Evolutionary conservation across 768 basidiomycete species (phyloP), one percentile per base, ranked within the genome.

Genomic region (Gymnopilus junonius): DNA sequence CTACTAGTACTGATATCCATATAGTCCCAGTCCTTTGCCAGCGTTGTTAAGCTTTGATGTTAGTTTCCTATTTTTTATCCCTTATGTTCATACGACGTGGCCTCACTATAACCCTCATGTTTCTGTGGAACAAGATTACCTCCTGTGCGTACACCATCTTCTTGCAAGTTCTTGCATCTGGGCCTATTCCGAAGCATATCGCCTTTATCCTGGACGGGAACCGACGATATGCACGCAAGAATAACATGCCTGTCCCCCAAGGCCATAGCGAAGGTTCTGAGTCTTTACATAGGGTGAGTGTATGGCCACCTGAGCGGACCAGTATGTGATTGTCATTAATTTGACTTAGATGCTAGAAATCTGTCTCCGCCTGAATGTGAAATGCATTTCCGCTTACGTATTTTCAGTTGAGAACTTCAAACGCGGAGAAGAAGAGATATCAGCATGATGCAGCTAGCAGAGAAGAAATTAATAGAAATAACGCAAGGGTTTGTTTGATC

Each of bases 151-250:
- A 80, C 23, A 78, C 83, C 59, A 71, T 87, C n/a, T 71, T 95
- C 25, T 80, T 96, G 45, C 77, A 77, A 61, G 76, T 95, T n/a
- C 84, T 99, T 48, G 80, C 90, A 0, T 81, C 91, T 2, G 96
- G 95, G 0, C 96, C 97, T 0, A 83, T 96, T 7, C 97, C 97
- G 0, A 75, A 80, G 40, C 97, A 99, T 79, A 85, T 99, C 29
- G 95, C 92, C 1, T 96, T 99, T 73, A 89, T 97, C 31, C 97
- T 99, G 95, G 97, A 99, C 71, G 97, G 97, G 3, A 98, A 99
- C 74, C 81, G 97, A 58, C 83, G 97, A 15, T 97, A 93, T 71
- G 96, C 97, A 1, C 82, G 93, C 74, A 76, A 80, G 67, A 78
- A 85, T n/a, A 85, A 88, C 12, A 85, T 87, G 73, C 74, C 81